These are phyloP conservation scores for Fusarium compactum DNA, from an alignment of 2,329 filamentous ascomycete species.

Conservation along the genomic window DNA sequence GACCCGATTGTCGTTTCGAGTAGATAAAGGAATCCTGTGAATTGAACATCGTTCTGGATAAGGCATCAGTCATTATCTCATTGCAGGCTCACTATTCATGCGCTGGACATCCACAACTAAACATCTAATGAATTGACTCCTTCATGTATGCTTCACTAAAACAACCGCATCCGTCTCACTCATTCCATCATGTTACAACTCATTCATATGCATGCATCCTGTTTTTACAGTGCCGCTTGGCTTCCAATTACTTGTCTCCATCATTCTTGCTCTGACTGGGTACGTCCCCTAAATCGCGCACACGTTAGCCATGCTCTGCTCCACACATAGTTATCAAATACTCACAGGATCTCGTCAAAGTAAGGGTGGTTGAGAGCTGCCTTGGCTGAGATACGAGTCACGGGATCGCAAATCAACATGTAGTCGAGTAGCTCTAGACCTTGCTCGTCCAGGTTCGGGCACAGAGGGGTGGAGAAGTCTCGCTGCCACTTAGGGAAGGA, in stretches of 20 bases:
- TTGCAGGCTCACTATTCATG: background rate
- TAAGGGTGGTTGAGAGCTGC: slow-evolving; percentile 87
- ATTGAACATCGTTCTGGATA: background rate
- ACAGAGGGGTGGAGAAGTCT: slow-evolving; percentile 73
- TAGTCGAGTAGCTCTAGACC: slow-evolving; percentile 76
- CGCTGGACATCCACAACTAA: background rate
- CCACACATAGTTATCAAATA: fast-evolving
- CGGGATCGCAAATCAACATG: slow-evolving; percentile 89
- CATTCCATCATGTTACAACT: background rate
- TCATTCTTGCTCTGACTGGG: background rate
- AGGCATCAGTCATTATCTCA: too few species aligned
- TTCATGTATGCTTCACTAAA: slow-evolving; percentile 5
- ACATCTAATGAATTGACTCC: slow-evolving; percentile 1
- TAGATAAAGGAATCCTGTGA: background rate
- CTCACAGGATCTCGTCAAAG: slow-evolving; percentile 64
- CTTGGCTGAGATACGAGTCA: slow-evolving; percentile 88
- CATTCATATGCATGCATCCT: background rate
- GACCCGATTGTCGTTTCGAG: too few species aligned
- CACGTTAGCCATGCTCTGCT: background rate
- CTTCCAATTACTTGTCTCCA: background rate
- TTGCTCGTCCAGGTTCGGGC: slow-evolving; percentile 77
- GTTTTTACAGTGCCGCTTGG: slow-evolving; percentile 5
- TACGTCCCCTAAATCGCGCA: slow-evolving; percentile 2
- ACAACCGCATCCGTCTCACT: background rate
- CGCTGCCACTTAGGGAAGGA: slow-evolving; percentile 93